Percentiles rank a stretch among this genome's conserved stretches.
Conservation (phyloP, 805 yeast species). For the Wickerhamiella spandovensis region DNA sequence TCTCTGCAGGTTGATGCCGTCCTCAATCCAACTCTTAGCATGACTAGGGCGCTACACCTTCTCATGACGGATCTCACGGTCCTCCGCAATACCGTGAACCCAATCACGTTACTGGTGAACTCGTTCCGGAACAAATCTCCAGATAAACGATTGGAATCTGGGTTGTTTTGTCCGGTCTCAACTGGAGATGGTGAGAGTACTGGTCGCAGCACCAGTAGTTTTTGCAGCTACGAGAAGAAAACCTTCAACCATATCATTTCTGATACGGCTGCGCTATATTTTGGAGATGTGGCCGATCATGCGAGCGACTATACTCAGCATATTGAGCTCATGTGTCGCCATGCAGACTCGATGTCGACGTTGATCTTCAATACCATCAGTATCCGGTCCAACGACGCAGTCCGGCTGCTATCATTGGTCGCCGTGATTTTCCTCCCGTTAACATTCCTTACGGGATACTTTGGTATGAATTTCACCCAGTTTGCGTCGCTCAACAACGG, state of each 20-base stretch:
- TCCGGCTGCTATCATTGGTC: constrained; percentile 40
- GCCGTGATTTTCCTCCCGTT: constrained; percentile 47
- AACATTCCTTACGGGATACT: constrained; percentile 49
- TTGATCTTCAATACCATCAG: constrained; percentile 46
- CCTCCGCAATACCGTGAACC: constrained; percentile 34
- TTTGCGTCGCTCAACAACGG: constrained; percentile 30
- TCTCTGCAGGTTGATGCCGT: constrained; percentile 41
- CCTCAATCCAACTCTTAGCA: constrained; percentile 35
- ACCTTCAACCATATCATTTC: constrained; percentile 19
- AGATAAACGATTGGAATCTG: background rate
- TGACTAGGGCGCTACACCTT: constrained; percentile 40
- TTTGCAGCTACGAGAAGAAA: background rate
- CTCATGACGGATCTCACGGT: constrained; percentile 40
- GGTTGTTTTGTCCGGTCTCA: background rate
- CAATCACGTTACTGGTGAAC: constrained; percentile 35
- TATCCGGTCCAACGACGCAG: constrained; percentile 41
- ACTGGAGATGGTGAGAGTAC: background rate
- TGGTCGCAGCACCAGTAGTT: background rate
- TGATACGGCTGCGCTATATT: constrained; percentile 33
- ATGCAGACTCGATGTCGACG: constrained; percentile 37
- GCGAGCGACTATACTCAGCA: constrained; percentile 39
- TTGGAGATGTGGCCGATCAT: constrained; percentile 47
- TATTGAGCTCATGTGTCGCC: constrained; percentile 39
- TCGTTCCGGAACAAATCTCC: constrained; percentile 24
- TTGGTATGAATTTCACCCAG: constrained; percentile 39